phyloP scores from a whole-genome alignment of 352 stramenopile species.

The Globisporangium alternatum region DNA sequence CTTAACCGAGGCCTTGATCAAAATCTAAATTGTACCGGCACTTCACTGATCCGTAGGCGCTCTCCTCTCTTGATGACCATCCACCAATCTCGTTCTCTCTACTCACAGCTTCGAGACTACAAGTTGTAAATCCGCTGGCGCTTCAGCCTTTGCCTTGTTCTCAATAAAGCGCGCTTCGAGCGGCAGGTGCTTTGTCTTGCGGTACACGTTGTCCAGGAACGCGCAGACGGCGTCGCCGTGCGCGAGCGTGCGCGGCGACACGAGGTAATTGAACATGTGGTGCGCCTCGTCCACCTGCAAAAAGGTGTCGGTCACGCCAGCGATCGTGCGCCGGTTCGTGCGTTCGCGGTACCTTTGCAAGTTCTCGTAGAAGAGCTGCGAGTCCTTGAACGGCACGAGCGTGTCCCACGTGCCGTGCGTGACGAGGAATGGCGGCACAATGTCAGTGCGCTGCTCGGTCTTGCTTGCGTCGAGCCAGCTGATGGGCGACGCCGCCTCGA shows the following conservation, averaged over 20 bases:
- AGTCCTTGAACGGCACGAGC: slow-evolving; percentile 72
- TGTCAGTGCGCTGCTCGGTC: slow-evolving; percentile 20
- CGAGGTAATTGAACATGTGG: slow-evolving; percentile 75
- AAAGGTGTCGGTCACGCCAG: slow-evolving; percentile 55
- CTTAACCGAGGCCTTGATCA: too few relatives aligned
- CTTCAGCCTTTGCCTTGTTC: too few relatives aligned
- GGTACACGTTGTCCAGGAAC: slow-evolving; percentile 59
- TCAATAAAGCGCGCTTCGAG: neutral
- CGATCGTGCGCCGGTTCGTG: slow-evolving; percentile 10
- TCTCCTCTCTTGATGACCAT: neutral
- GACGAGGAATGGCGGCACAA: slow-evolving; percentile 74
- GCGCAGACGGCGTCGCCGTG: slow-evolving; percentile 63
- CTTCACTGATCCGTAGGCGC: too few relatives aligned
- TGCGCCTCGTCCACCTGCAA: slow-evolving; percentile 55
- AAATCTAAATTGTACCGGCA: too few relatives aligned
- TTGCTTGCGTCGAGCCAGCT: slow-evolving; percentile 46
- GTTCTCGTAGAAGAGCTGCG: slow-evolving; percentile 61
- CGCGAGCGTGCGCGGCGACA: slow-evolving; percentile 63
- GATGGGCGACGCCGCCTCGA: slow-evolving; percentile 58
- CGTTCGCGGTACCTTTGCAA: slow-evolving; percentile 15
- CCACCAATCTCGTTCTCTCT: neutral
- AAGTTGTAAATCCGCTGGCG: neutral
- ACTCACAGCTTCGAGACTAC: slow-evolving; percentile 3
- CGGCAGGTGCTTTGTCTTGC: slow-evolving; percentile 35
- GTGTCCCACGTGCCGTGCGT: slow-evolving; percentile 68